Evolutionary conservation across 768 basidiomycete species (phyloP).

Genomic region (Floccularia luteovirens): DNA sequence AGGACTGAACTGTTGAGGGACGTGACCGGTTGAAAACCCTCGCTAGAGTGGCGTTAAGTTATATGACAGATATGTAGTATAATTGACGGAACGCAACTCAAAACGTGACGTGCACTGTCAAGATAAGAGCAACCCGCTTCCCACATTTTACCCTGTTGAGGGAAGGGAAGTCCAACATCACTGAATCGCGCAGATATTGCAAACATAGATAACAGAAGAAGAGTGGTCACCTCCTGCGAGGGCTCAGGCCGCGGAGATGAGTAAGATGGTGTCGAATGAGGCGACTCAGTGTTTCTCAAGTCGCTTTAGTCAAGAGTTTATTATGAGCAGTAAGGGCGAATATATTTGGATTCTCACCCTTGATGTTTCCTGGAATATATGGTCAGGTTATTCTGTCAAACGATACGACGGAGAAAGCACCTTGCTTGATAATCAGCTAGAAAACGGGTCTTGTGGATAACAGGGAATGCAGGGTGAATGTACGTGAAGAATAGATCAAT

Average conservation of each 20-base stretch:
- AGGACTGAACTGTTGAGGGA: slow-evolving; percentile 72
- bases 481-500: slow-evolving; percentile 76
- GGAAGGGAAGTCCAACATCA: slow-evolving; percentile 37
- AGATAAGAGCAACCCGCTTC: slow-evolving; percentile 63
- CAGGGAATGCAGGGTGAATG: slow-evolving; percentile 77
- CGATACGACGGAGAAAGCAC: too few species aligned
- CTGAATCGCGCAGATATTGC: slow-evolving; percentile 72
- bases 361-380: too few species aligned
- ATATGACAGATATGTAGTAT: slow-evolving; percentile 1
- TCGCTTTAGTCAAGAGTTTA: slow-evolving; percentile 5
- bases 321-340: not conserved
- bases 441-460: slow-evolving; percentile 70
- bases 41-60: slow-evolving; percentile 25
- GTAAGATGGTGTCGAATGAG: slow-evolving; percentile 17
- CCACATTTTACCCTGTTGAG: slow-evolving; percentile 54
- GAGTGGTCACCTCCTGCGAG: slow-evolving; percentile 56
- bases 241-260: slow-evolving; percentile 40
- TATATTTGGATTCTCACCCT: not conserved
- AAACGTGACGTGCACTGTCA: slow-evolving; percentile 49
- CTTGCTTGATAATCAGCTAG: slow-evolving; percentile 51
- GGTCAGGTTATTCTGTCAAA: too few species aligned
- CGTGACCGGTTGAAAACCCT: slow-evolving; percentile 60
- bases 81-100: slow-evolving; percentile 37
- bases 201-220: slow-evolving; percentile 76
- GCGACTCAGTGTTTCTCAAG: slow-evolving; percentile 13